Conservation (phyloP, 2,329 filamentous ascomycete species). For the Tolypocladium ophioglossoides region DNA sequence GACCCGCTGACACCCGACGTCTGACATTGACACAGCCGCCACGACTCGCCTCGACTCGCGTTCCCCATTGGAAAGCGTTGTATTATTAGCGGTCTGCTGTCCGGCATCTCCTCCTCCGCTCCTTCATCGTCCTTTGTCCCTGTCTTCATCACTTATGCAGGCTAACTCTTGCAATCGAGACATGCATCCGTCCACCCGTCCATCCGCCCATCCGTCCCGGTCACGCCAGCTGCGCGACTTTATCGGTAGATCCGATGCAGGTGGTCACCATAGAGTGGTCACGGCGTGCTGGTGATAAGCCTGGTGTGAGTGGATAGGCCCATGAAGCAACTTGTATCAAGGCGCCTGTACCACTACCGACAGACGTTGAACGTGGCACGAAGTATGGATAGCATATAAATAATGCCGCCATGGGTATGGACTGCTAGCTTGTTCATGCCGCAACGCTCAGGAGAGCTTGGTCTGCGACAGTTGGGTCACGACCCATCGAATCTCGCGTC, state of each 20-base stretch:
- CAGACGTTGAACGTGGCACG: not conserved
- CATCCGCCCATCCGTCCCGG: not conserved
- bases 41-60: not conserved
- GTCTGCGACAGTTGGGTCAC: not conserved
- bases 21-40: conserved; percentile 1
- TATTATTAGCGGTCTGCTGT: not conserved
- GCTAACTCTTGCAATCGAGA: not conserved
- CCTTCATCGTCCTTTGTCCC: not conserved
- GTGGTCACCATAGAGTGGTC: not conserved
- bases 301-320: not conserved
- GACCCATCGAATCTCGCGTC: not conserved
- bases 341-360: not conserved
- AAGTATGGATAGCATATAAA: not conserved
- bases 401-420: not conserved
- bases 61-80: too few species aligned
- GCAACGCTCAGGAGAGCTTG: not conserved
- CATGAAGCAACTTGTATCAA: not conserved
- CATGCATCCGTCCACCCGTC: not conserved
- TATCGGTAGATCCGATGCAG: not conserved
- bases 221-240: not conserved
- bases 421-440: not conserved
- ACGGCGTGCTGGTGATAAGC: not conserved
- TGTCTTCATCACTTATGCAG: not conserved
- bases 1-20: not conserved
- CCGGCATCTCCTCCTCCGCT: not conserved